Evolutionary conservation across 805 yeast genomes (phyloP).

Genomic region (Saccharomycopsis oosterbeekiorum): DNA sequence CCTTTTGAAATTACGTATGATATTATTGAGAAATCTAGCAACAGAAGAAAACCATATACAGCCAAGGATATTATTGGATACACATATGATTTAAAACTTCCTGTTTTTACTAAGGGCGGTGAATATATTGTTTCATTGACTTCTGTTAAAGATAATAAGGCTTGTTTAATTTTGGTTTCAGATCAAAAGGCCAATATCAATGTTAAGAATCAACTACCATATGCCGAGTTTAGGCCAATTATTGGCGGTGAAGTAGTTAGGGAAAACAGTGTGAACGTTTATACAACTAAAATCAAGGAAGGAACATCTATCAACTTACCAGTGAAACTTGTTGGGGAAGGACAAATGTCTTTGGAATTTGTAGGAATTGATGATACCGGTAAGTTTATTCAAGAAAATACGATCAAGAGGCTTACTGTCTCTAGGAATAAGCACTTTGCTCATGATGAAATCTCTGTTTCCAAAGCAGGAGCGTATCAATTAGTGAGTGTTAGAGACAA

Average conservation of each 20-base stretch:
- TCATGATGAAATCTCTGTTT: conserved; percentile 27
- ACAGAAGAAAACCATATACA: conserved; percentile 35
- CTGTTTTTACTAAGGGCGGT: conserved; percentile 57
- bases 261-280: background rate
- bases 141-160: conserved; percentile 62
- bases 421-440: background rate
- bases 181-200: conserved; percentile 54
- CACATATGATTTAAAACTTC: conserved; percentile 39
- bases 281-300: conserved; percentile 39
- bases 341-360: conserved; percentile 8
- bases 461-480: conserved; percentile 39
- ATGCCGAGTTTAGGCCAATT: conserved; percentile 31
- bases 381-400: conserved; percentile 4
- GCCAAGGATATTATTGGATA: conserved; percentile 32
- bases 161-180: conserved; percentile 65
- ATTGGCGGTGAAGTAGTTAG: conserved; percentile 5
- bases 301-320: conserved; percentile 57
- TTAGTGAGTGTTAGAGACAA: conserved; percentile 39
- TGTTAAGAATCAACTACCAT: conserved; percentile 64
- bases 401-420: background rate
- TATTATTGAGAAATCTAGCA: conserved; percentile 45
- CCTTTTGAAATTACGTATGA: conserved; percentile 71
- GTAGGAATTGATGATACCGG: conserved; percentile 10
- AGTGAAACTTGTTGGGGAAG: conserved; percentile 44
- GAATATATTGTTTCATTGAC: conserved; percentile 54